Evolutionary conservation across 1,284 basidiomycete species (phyloP).

Genomic region (Ustilago cynodontis): DNA sequence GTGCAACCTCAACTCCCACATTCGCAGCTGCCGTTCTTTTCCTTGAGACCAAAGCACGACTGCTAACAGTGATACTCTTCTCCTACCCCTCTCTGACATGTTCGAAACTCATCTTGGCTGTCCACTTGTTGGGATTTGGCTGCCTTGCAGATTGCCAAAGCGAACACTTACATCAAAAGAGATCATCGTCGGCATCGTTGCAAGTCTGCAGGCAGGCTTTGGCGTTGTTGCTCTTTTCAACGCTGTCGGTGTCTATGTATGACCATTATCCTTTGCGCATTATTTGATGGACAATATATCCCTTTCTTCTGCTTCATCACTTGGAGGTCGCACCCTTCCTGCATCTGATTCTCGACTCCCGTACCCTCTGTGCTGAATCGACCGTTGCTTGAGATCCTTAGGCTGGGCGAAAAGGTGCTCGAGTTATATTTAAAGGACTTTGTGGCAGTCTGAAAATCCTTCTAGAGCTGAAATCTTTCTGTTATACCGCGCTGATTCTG

Average conservation of each 20-base stretch:
- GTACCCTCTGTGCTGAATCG: too few species aligned
- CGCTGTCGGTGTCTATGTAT: conserved; percentile 66
- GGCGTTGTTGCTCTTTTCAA: conserved; percentile 65
- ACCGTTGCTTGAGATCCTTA: too few species aligned
- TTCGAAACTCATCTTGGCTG: background rate
- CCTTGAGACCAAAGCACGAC: background rate
- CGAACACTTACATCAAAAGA: conserved; percentile 36
- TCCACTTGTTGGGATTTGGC: background rate
- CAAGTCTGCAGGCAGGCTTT: conserved; percentile 59
- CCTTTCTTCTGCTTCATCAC: background rate
- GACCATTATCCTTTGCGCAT: conserved; percentile 2
- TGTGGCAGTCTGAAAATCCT: too few species aligned
- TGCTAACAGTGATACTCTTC: background rate
- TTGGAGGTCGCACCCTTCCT: too few species aligned
- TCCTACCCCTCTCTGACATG: background rate
- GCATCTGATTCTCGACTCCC: too few species aligned
- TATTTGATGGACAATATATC: conserved; percentile 21
- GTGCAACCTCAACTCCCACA: conserved; percentile 13
- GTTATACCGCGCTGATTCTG: too few species aligned
- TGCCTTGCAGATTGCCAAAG: conserved; percentile 50
- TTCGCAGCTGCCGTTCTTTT: background rate
- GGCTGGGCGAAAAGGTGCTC: too few species aligned
- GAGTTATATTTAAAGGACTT: too few species aligned
- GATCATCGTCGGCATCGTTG: conserved; percentile 41
- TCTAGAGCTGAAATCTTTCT: too few species aligned